Percentiles rank a stretch among this genome's conserved stretches.
phyloP scores from a whole-genome alignment of 495 filamentous ascomycete species.

The Penicillium desertorum region DNA sequence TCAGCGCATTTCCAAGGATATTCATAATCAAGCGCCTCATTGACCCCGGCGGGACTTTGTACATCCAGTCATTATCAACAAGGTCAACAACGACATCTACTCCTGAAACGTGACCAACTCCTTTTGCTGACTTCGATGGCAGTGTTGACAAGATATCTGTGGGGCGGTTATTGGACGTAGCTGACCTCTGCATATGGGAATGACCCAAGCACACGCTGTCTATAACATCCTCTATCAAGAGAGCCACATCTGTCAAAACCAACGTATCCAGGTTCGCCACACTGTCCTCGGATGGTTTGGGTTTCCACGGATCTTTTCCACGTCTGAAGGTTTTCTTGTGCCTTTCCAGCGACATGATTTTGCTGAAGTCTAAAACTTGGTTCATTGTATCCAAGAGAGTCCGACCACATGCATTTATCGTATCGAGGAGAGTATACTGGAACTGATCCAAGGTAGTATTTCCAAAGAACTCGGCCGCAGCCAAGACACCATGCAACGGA shows the following conservation, averaged over 20 bases:
- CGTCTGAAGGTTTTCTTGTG: constrained; percentile 8
- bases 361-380: constrained; percentile 26
- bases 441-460: constrained; percentile 9
- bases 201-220: constrained; percentile 20
- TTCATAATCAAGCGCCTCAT: constrained; percentile 69
- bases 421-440: constrained; percentile 58
- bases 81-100: constrained; percentile 53
- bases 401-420: constrained; percentile 63
- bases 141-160: neutral
- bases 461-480: constrained; percentile 57
- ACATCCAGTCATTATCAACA: constrained; percentile 50
- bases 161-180: neutral
- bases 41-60: constrained; percentile 60
- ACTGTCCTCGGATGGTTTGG: neutral
- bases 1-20: constrained; percentile 69
- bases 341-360: constrained; percentile 20
- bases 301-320: constrained; percentile 10
- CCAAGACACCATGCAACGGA: constrained; percentile 67
- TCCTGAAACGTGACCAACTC: constrained; percentile 44
- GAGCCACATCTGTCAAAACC: constrained; percentile 13
- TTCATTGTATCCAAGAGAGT: constrained; percentile 58
- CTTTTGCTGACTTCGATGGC: neutral
- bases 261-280: constrained; percentile 8
- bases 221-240: constrained; percentile 18
- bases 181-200: constrained; percentile 3